Percentiles rank a stretch among this genome's conserved stretches.
These are phyloP conservation scores for Saturnispora ahearnii DNA, from an alignment of 805 yeast species.

Conservation along the genomic window DNA sequence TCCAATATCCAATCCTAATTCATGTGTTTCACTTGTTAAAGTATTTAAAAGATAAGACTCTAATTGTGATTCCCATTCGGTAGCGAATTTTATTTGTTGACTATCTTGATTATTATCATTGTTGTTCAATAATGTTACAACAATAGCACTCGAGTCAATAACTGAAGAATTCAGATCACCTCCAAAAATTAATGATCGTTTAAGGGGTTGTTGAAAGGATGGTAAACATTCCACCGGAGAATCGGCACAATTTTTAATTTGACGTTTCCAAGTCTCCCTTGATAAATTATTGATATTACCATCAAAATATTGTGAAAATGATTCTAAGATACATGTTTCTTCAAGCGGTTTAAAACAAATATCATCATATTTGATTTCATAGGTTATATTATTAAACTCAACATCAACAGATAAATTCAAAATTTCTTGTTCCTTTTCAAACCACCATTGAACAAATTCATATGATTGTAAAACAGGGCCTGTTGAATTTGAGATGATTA, in stretches of 20 bases:
- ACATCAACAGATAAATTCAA: conserved; percentile 23
- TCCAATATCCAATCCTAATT: conserved; percentile 49
- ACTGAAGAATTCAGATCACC: conserved; percentile 35
- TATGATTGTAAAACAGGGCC: conserved; percentile 57
- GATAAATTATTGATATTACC: conserved; percentile 47
- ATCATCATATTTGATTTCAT: conserved; percentile 40
- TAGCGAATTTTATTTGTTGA: conserved; percentile 31
- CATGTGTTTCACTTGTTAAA: conserved; percentile 38
- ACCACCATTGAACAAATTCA: conserved; percentile 80
- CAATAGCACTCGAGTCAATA: conserved; percentile 59
- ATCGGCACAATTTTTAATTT: conserved; percentile 52
- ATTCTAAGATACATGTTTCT: conserved; percentile 74
- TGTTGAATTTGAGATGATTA: conserved; percentile 60
- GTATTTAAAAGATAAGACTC: conserved; percentile 41
- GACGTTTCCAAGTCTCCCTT: conserved; percentile 43
- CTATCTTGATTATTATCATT: conserved; percentile 40
- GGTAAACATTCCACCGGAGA: conserved; percentile 90
- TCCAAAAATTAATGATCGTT: conserved; percentile 63
- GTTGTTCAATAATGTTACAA: conserved; percentile 61
- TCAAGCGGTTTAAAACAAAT: conserved; percentile 79
- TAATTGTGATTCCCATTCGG: conserved; percentile 65
- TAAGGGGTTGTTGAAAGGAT: conserved; percentile 81
- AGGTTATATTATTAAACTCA: conserved; percentile 1
- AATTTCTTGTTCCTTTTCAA: conserved; percentile 58
- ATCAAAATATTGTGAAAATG: conserved; percentile 79